Conservation (phyloP, 2,329 filamentous ascomycete genomes). For the Annulohypoxylon truncatum region DNA sequence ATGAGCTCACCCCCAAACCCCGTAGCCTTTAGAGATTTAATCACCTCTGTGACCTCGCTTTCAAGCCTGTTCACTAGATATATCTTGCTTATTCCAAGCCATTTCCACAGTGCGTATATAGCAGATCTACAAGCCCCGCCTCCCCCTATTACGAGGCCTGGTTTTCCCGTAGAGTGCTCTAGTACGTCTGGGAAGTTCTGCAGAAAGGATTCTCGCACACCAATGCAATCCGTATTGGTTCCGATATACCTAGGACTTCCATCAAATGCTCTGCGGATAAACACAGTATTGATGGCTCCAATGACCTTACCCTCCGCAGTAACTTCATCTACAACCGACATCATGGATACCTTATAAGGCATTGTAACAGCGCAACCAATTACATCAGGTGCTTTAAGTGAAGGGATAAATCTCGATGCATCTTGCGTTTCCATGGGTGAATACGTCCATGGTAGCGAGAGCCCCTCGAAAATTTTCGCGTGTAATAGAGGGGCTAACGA, state of each 20-base stretch:
- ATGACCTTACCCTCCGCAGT: conserved; percentile 78
- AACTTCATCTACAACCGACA: conserved; percentile 77
- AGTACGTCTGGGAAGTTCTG: conserved; percentile 63
- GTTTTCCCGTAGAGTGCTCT: conserved; percentile 64
- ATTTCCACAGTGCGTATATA: conserved; percentile 78
- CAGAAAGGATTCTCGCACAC: conserved; percentile 78
- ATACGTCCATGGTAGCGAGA: conserved; percentile 18
- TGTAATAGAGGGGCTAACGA: conserved; percentile 17
- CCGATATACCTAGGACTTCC: conserved; percentile 70
- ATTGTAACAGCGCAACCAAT: conserved; percentile 73
- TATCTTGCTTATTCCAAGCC: conserved; percentile 73
- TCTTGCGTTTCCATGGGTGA: conserved; percentile 15
- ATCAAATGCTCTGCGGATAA: conserved; percentile 63
- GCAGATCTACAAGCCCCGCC: conserved; percentile 83
- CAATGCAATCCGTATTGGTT: conserved; percentile 84
- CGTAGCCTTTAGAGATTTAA: conserved; percentile 69
- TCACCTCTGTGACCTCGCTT: conserved; percentile 73
- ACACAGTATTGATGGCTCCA: conserved; percentile 84
- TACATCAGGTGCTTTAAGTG: conserved; percentile 45
- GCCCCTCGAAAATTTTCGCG: conserved; percentile 13
- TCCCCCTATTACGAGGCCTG: conserved; percentile 79
- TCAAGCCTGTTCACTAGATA: conserved; percentile 83
- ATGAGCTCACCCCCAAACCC: conserved; percentile 70
- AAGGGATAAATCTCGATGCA: conserved; percentile 10
- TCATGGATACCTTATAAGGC: conserved; percentile 84